phyloP scores from a whole-genome alignment of 176 grass and related monocot genomes.

The Triticum turgidum region DNA sequence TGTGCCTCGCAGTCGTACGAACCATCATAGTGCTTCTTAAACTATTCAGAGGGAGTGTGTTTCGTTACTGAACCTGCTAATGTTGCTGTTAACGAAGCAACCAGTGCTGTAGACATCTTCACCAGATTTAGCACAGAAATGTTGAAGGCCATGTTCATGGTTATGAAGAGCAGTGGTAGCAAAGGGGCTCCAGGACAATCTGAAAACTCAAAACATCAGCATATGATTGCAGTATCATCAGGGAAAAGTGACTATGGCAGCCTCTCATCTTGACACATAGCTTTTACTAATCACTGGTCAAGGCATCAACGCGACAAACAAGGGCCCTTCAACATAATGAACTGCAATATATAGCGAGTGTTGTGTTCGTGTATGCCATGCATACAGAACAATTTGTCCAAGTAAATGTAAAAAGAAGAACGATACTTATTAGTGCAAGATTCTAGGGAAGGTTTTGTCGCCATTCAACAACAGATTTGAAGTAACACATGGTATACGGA shows the following conservation, averaged over 20 bases:
- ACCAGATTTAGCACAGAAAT: constrained; percentile 85
- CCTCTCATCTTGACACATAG: background rate
- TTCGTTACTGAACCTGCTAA: constrained; percentile 60
- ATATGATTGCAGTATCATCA: background rate
- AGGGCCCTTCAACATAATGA: background rate
- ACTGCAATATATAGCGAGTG: background rate
- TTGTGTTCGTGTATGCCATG: background rate
- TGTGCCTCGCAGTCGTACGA: background rate
- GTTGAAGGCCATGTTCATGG: constrained; percentile 90
- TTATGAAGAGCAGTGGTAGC: constrained; percentile 75
- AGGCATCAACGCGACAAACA: background rate
- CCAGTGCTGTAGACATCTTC: constrained; percentile 88
- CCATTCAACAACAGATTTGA: constrained; percentile 21
- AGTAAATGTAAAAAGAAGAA: background rate
- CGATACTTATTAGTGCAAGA: background rate
- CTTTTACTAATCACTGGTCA: background rate
- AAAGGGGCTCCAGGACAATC: constrained; percentile 82
- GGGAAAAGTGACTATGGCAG: background rate
- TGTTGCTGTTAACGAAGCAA: constrained; percentile 81
- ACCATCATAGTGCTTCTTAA: background rate
- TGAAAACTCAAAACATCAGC: constrained; percentile 45
- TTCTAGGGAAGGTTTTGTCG: background rate
- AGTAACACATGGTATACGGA: constrained; percentile 8
- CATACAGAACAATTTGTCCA: constrained; percentile 1
- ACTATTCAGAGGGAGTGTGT: constrained; percentile 1